Conservation (phyloP, 495 filamentous ascomycete species). For the Lasiosphaeria miniovina region DNA sequence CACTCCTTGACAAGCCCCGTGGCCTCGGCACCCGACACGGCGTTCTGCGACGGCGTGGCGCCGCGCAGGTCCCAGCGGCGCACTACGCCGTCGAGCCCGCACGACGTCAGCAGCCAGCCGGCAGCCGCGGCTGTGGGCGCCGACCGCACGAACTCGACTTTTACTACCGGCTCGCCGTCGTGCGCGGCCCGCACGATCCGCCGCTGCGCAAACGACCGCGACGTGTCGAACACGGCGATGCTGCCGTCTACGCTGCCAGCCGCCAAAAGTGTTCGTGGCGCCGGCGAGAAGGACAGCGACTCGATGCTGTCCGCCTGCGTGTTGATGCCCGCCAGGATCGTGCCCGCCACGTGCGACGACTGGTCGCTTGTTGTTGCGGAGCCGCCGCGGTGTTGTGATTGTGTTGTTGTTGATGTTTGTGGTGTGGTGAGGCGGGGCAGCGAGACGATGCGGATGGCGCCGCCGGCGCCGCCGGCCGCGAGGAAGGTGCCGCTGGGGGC, state of each 20-base stretch:
- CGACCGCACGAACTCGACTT: constrained; percentile 78
- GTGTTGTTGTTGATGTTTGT: constrained; percentile 29
- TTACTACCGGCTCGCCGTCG: constrained; percentile 79
- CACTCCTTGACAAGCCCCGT: constrained; percentile 73
- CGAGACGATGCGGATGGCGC: constrained; percentile 77
- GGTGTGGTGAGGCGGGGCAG: constrained; percentile 69
- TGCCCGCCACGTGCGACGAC: constrained; percentile 48
- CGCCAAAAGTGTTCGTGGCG: constrained; percentile 67
- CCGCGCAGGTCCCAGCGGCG: constrained; percentile 83
- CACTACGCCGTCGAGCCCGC: constrained; percentile 84
- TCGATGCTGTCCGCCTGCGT: constrained; percentile 71
- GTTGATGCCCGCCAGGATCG: constrained; percentile 67
- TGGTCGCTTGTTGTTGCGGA: constrained; percentile 47
- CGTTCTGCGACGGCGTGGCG: constrained; percentile 55
- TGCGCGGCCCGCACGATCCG: constrained; percentile 77
- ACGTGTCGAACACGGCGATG: constrained; percentile 83
- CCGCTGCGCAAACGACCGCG: constrained; percentile 77
- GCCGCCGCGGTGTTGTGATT: constrained; percentile 28
- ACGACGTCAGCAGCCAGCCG: constrained; percentile 68
- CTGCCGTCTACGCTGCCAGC: constrained; percentile 87
- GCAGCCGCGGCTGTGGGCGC: constrained; percentile 16
- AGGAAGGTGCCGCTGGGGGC: constrained; percentile 73
- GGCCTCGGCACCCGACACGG: constrained; percentile 32
- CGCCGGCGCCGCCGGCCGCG: constrained; percentile 83
- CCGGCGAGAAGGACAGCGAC: constrained; percentile 73